phyloP scores from a whole-genome alignment of 2,329 filamentous ascomycete species.

The Sphaerulina populicola region DNA sequence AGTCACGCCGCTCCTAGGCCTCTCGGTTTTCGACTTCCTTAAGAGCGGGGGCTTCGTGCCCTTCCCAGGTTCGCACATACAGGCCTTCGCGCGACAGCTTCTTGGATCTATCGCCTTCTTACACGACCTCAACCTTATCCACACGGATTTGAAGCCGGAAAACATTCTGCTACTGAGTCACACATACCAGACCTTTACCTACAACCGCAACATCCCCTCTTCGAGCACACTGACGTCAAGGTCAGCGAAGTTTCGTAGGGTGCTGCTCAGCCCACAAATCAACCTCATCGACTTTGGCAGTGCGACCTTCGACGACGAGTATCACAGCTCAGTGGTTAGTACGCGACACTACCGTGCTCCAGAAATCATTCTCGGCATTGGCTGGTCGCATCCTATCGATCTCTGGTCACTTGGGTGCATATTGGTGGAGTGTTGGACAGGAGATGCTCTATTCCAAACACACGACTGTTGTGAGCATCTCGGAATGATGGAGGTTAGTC shows the following conservation, averaged over 20 bases:
- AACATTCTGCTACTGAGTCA: slow-evolving; percentile 60
- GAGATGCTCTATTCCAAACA: slow-evolving; percentile 60
- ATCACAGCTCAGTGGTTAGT: slow-evolving; percentile 59
- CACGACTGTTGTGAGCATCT: slow-evolving; percentile 61
- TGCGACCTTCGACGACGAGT: slow-evolving; percentile 60
- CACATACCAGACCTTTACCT: slow-evolving; percentile 60
- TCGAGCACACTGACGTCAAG: slow-evolving; percentile 52
- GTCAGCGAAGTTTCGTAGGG: slow-evolving; percentile 53
- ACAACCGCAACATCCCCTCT: slow-evolving; percentile 58
- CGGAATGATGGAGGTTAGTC: slow-evolving; percentile 56
- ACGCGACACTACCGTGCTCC: slow-evolving; percentile 59
- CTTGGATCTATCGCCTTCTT: slow-evolving; percentile 98
- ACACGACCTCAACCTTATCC: slow-evolving; percentile 93
- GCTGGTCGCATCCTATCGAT: slow-evolving; percentile 61
- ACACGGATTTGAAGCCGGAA: slow-evolving; percentile 68
- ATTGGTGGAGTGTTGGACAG: slow-evolving; percentile 60
- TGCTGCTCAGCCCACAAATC: slow-evolving; percentile 58
- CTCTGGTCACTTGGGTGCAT: slow-evolving; percentile 65
- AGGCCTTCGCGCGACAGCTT: slow-evolving; percentile 88
- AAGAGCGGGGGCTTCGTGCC: slow-evolving; percentile 93
- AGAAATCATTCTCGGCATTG: slow-evolving; percentile 59
- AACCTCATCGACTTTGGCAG: slow-evolving; percentile 60
- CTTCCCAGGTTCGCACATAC: slow-evolving; percentile 97
- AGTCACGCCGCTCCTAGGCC: slow-evolving; percentile 68
- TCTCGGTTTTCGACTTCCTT: slow-evolving; percentile 96